Evolutionary conservation across 805 yeast species (phyloP), one percentile per base, ranked within the genome.

Genomic region (Saccharomycopsis sp.): DNA sequence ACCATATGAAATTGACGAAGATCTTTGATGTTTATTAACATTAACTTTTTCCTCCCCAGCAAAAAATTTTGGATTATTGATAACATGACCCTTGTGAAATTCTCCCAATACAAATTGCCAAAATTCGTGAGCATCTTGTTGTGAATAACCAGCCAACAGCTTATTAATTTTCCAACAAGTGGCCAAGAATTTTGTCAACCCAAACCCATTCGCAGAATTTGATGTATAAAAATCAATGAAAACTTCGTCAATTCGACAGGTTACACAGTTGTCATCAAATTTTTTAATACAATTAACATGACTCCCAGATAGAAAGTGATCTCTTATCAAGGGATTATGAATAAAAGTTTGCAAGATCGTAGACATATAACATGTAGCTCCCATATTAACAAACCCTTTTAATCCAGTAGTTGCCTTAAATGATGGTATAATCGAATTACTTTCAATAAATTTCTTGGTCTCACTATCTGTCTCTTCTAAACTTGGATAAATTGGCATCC

Each of bases 101-200:
- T 88, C 95, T 61, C 90, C 85, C 31, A 90, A 69, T 23, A 90
- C 58, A 59, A 90, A 89, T 59, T 93, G 97, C 82, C 95, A 82
- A 62, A 90, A 93, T 62, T 93, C 99, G 63, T 93, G 99, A 0
- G 98, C 97, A 60, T 93, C 99, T 63, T 93, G 99, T 62, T 93
- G 97, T 28, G 93, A 83, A 54, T 89, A 89, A 1, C 99, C 99
- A 0, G 97, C 95, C 47, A 93, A 72, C 27, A 87, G 75, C 53
- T 84, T 76, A 54, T 86, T 85, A 38, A 81, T 80, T 55, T 80
- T 81, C 90, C 96, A 88, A 1, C 96, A 81, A 9, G 96, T 85
- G n/a, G 77, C 72, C 40, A 93, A 68, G 38, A 93, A 63, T 41
- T 83, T 75, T 2, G 93, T 80, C 51, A 93, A 82, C 0, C 97